Conservation (phyloP, 306 rosid species). For the Vachellia pachyceras region DNA sequence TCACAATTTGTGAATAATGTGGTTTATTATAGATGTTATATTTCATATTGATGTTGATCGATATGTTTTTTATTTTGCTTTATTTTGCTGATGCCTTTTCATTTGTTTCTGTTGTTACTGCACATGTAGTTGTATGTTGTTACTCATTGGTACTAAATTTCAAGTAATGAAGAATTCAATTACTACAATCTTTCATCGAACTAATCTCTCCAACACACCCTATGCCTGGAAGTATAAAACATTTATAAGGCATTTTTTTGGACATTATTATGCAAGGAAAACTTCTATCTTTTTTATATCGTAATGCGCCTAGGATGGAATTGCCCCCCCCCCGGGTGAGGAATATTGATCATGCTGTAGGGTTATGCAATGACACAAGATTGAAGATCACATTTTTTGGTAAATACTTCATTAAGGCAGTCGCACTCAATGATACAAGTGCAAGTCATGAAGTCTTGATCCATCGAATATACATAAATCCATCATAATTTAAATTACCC, state of each 20-base stretch:
- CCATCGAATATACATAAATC: too few relatives aligned
- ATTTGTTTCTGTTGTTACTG: slow-evolving; percentile 16
- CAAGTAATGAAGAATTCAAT: not conserved
- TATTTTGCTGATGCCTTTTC: not conserved
- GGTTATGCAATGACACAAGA: too few relatives aligned
- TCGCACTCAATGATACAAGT: too few relatives aligned
- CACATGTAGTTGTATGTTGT: not conserved
- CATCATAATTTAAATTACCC: too few relatives aligned
- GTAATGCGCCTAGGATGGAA: not conserved
- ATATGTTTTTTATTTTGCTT: not conserved
- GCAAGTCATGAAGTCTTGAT: too few relatives aligned
- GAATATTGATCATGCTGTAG: too few relatives aligned
- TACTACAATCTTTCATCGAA: not conserved
- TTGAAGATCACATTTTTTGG: too few relatives aligned
- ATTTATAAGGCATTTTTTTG: not conserved
- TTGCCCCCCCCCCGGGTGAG: too few relatives aligned
- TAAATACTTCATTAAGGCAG: too few relatives aligned
- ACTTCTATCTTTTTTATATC: not conserved
- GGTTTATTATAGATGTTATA: not conserved
- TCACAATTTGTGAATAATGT: not conserved
- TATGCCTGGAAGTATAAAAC: not conserved
- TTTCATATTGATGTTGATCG: not conserved
- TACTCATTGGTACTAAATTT: not conserved
- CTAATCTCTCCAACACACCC: slow-evolving; percentile 6
- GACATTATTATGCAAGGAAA: slow-evolving; percentile 9